These are phyloP conservation scores for Plasmodium fragile DNA, from an alignment of 169 alveolate genomes.

Conservation along the genomic window DNA sequence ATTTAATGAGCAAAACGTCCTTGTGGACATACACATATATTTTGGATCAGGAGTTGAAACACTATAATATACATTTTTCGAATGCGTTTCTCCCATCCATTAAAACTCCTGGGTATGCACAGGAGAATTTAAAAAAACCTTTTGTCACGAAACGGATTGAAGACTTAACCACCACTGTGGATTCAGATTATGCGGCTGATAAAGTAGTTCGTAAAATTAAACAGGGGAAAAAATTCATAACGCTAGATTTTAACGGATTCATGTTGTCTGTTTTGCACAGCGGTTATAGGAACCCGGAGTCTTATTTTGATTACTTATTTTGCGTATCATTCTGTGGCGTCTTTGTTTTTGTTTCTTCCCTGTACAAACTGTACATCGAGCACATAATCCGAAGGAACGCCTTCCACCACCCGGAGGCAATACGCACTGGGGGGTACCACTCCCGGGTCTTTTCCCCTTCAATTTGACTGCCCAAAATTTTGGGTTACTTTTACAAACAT, in stretches of 20 bases:
- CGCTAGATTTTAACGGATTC: constrained; percentile 36
- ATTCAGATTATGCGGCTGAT: constrained; percentile 69
- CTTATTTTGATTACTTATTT: constrained; percentile 56
- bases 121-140: constrained; percentile 63
- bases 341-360: constrained; percentile 41
- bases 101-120: constrained; percentile 49
- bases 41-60: constrained; percentile 64
- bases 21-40: constrained; percentile 64
- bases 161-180: constrained; percentile 17
- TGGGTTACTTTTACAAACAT: background rate
- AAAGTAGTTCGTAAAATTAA: constrained; percentile 32
- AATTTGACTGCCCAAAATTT: background rate
- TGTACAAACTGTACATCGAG: constrained; percentile 45
- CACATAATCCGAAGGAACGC: constrained; percentile 13
- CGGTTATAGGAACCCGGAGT: constrained; percentile 66
- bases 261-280: constrained; percentile 40
- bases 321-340: constrained; percentile 28
- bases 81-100: constrained; percentile 72
- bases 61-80: constrained; percentile 36
- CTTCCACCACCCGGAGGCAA: background rate
- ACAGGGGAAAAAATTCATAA: constrained; percentile 53
- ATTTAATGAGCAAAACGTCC: constrained; percentile 58
- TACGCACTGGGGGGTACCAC: background rate
- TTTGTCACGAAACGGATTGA: constrained; percentile 41
- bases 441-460: background rate